These are phyloP conservation scores for Aspergillus awamori DNA, from an alignment of 2,329 filamentous ascomycete genomes.

Conservation along the genomic window DNA sequence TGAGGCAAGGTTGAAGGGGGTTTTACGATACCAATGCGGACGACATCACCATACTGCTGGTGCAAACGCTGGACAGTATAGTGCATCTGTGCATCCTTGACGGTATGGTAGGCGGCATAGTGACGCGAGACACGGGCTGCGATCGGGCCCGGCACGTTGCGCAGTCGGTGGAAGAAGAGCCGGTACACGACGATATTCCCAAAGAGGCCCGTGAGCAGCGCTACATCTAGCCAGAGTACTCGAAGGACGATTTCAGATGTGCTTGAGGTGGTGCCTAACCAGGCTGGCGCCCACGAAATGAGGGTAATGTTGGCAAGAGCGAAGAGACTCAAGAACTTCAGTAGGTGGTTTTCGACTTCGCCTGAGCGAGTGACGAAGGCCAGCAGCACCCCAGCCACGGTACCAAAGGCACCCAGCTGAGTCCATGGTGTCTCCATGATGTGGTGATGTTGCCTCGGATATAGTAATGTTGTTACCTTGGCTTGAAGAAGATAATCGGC, in stretches of 20 bases:
- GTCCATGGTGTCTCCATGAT: background rate
- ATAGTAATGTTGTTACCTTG: no score
- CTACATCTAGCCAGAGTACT: background rate
- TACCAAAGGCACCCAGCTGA: background rate
- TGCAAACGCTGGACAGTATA: slow-evolving; percentile 35
- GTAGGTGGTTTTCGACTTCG: background rate
- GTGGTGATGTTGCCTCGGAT: background rate
- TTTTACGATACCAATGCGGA: slow-evolving; percentile 31
- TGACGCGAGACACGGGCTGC: slow-evolving; percentile 29
- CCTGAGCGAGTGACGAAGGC: background rate
- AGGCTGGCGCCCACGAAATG: background rate
- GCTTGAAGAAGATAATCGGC: no score
- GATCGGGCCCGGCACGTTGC: slow-evolving; percentile 20
- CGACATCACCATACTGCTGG: slow-evolving; percentile 38
- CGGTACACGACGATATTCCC: slow-evolving; percentile 17
- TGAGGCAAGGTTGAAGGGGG: background rate
- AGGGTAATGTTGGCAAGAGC: background rate
- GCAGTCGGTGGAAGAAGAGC: slow-evolving; percentile 24
- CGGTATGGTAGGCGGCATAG: slow-evolving; percentile 25
- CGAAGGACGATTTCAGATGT: background rate
- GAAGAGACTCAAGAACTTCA: background rate
- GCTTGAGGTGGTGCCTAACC: no score
- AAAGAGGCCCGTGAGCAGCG: background rate
- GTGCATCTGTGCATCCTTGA: slow-evolving; percentile 34
- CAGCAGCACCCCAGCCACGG: background rate